Percentiles rank a stretch among this genome's conserved stretches.
Evolutionary conservation across 345 rosid genomes (phyloP).

Genomic region (Aquilaria sinensis): DNA sequence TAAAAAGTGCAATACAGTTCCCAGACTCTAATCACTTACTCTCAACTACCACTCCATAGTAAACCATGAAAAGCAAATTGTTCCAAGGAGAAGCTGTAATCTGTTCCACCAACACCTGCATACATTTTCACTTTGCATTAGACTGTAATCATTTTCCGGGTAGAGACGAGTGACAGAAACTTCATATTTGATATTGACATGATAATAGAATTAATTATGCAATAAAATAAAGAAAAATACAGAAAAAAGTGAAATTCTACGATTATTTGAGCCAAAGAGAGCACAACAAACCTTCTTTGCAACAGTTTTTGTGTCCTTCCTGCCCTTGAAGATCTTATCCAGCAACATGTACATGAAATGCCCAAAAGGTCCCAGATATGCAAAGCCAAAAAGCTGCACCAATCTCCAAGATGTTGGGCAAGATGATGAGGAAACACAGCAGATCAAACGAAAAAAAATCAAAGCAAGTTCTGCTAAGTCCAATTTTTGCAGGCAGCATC

Average conservation of each 20-base stretch:
- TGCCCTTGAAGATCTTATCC: constrained; percentile 87
- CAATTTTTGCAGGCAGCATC: too few species aligned
- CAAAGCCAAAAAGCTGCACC: constrained; percentile 70
- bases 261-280: background rate
- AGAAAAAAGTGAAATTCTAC: background rate
- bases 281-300: constrained; percentile 69
- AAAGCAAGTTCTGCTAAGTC: background rate
- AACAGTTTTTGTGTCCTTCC: constrained; percentile 73
- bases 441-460: background rate
- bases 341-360: constrained; percentile 65
- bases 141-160: background rate
- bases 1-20: background rate
- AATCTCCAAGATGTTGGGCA: constrained; percentile 3
- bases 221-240: background rate
- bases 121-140: constrained; percentile 6
- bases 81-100: constrained; percentile 85
- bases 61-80: constrained; percentile 80
- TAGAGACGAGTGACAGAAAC: background rate
- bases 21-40: constrained; percentile 30
- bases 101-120: constrained; percentile 72
- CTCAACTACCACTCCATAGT: constrained; percentile 65
- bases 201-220: too few species aligned
- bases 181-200: background rate
- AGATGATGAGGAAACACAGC: background rate
- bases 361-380: constrained; percentile 82